Conservation (phyloP, 441 rosid species). For the Adansonia gregorii region DNA sequence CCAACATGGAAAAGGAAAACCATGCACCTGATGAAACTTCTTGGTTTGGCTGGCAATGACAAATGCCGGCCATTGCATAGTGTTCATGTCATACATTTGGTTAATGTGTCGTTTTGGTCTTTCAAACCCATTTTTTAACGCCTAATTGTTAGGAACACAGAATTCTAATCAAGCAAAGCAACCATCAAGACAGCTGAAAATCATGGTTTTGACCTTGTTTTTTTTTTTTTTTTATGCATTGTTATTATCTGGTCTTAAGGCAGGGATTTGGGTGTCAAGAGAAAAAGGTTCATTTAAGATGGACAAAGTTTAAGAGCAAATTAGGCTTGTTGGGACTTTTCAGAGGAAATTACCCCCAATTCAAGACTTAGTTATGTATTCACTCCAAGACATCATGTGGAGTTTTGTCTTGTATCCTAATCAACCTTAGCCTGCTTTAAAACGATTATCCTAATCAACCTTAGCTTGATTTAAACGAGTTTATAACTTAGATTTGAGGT, state of each 20-base stretch:
- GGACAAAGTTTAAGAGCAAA: neutral
- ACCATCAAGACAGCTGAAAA: conserved; percentile 13
- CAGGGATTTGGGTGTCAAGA: neutral
- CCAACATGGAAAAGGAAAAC: too few species aligned
- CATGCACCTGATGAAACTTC: too few species aligned
- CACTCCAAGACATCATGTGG: conserved; percentile 5
- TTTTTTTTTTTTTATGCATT: conserved; percentile 1
- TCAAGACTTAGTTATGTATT: conserved; percentile 13
- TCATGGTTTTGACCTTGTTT: neutral
- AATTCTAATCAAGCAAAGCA: conserved; percentile 25
- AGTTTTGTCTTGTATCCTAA: neutral
- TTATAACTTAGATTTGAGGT: neutral
- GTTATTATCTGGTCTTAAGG: neutral
- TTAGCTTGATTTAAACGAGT: neutral
- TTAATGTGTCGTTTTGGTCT: conserved; percentile 45
- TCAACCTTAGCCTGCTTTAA: neutral
- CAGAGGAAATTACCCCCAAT: conserved; percentile 1
- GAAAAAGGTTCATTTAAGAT: neutral
- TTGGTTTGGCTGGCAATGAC: too few species aligned
- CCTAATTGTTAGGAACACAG: conserved; percentile 19
- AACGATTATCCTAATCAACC: too few species aligned
- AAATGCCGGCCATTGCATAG: neutral
- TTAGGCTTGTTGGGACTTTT: conserved; percentile 19
- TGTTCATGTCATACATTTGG: conserved; percentile 15
- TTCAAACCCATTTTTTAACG: conserved; percentile 40